Evolutionary conservation across 768 basidiomycete genomes (phyloP), one percentile per base, ranked within the genome.

Genomic region (Panaeolus cyanescens): DNA sequence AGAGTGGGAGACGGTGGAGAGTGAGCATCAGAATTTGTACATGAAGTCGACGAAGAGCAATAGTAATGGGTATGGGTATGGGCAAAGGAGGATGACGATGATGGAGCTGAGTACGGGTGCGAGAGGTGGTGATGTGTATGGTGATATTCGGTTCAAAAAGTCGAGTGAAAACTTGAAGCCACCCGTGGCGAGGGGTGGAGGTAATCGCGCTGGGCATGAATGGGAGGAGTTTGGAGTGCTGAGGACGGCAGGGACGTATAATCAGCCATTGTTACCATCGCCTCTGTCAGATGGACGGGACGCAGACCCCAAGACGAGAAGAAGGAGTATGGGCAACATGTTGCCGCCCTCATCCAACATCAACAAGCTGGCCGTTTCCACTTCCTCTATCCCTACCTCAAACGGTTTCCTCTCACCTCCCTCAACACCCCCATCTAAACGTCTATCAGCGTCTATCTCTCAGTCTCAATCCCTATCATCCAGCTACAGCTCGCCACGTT

Each of bases 381-480:
- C 39, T 1, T 17, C 39, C 12, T 20, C 39, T 42, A 12, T 20
- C 7, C 25, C 45, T 13, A 4, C 33, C 33, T 34, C 22, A 22
- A 30, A 50, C 4, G 22, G 45, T 50, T 15, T 25, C 8, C 28
- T 33, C 19, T n/a, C 20, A 30, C n/a, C 53, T 22, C 37, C 34
- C 25, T 54, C 54, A 12, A 50, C 57, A 39, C 39, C 53, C 37
- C 50, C 30, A 25, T 50, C 54, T 19, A 31, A n/a, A 17, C 4
- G 36, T 19, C 59, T 15, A 53, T 54, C 60, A 32, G 42, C 34
- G n/a, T 50, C 33, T 61, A 58, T 56, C 53, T 34, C 59, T 19
- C 34, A 36, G 39, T 32, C 28, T 54, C 54, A 19, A 31, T 62
- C 31, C 32, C 50, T 56, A 33, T 22, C 37, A 4, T 12, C 4